Evolutionary conservation across 2,329 filamentous ascomycete genomes (phyloP), one percentile per base, ranked within the genome.

Genomic region (Plectosphaerella cucumerina): DNA sequence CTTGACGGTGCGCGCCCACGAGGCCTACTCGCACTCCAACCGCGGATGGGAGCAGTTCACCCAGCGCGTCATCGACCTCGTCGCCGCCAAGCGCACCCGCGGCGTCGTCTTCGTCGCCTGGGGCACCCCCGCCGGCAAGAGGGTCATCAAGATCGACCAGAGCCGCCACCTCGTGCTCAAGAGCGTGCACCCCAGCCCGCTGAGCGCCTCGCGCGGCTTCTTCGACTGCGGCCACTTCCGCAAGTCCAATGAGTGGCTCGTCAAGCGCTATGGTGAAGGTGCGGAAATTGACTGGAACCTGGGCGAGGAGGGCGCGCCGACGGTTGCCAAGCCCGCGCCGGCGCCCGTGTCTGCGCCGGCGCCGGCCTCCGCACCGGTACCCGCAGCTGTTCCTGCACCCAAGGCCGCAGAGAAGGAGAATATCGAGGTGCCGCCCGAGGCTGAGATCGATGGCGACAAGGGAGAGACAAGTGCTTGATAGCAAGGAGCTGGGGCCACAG

Each of bases 71-170:
- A 95, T 99, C 56, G 91, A 97, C 58, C 80, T 89, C 0, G 89
- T 97, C 2, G 88, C 88, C 1, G 83, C 86, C 63, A 85, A 87
- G 59, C 81, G 91, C 43, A 85, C 81, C 0, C 77, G 79, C 23
- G 94, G 94, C 2, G 93, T 99, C 1, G 94, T 97, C 5, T 99
- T 97, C 65, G 74, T 99, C 68, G 93, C 93, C 1, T 99, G 94
- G 94, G 94, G 94, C 15, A 84, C 77, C 6, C 89, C 90, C 1
- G 94, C 94, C 0, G 87, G 85, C 50, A 88, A 90, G 72, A 77
- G 92, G 50, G 89, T 95, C 20, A 72, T 78, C 41, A 87, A 84
- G 59, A 78, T 97, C 48, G 87, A 94, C 63, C 74, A 70, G 47
- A 76, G 81, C 57, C 85, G 80, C 61, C 93, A 99, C 71, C 77